Base-by-base conservation (phyloP, 1,284 basidiomycete species). In the Fistulina hepatica region DNA sequence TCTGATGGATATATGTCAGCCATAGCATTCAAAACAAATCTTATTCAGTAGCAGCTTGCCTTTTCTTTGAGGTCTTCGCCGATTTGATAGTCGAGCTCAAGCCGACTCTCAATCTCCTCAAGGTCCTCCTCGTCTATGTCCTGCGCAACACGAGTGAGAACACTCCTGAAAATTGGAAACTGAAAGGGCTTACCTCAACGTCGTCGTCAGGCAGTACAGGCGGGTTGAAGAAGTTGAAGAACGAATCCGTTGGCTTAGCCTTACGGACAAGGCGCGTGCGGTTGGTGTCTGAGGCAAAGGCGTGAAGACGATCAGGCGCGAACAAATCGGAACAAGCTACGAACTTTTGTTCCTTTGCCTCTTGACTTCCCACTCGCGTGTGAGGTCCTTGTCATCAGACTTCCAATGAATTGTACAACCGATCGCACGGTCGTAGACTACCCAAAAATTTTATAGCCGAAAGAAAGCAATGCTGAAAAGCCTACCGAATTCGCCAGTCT, bases 21-120 rank as follows among this genome's bases (percentile, higher is more conserved):
- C 26, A 17, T 26, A 38, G 39, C n/a, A 8, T 8, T 13, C 10
- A 11, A 31, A 4, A 31, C 13, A 4, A 10, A 13, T 31, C 19
- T 9, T 13, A 15, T 13, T 11, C n/a, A 19, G 9, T 31, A 13
- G 30, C 44, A 23, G 39, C 37, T 2, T 38, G 83, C 85, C 69
- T 92, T 86, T 61, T 97, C 94, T 69, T 97, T 97, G 54, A 98
- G 68, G 62, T 98, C 94, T 68, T 97, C 94, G 37, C 93, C 94
- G 53, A 97, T 85, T 69, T 97, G 93, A 63, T 97, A 97, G 65
- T 98, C 94, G 48, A 93, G 70, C 69, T 97, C 94, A 37, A 98
- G 74, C 55, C 88, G 83, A 59, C 84, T 83, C 59, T 97, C 92
- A 40, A 97, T 71, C 46, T 89, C 88, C 44, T 88, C 85, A 1